phyloP scores from a whole-genome alignment of 495 filamentous ascomycete genomes.

The Oleoguttula mirabilis region DNA sequence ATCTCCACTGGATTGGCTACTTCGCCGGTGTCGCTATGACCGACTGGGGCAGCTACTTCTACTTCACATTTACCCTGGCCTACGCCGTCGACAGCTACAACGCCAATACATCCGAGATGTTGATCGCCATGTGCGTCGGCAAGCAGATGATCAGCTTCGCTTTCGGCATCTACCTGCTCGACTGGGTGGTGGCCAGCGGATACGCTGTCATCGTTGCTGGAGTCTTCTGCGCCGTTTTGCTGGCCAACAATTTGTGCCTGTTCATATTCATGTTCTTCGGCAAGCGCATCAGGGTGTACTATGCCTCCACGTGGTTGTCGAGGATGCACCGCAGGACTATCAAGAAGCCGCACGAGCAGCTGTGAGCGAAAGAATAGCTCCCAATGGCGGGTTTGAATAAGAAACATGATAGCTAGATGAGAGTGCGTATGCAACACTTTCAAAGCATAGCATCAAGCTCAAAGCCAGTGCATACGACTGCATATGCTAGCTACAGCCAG shows the following conservation, averaged over 20 bases:
- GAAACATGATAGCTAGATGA: too few species aligned
- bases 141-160: constrained; percentile 54
- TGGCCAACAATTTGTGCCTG: constrained; percentile 45
- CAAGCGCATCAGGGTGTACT: constrained; percentile 42
- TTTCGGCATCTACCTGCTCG: constrained; percentile 45
- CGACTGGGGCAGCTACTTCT: constrained; percentile 20
- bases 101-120: constrained; percentile 41
- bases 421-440: too few species aligned
- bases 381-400: too few species aligned
- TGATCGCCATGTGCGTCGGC: constrained; percentile 58
- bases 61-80: constrained; percentile 21
- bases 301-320: constrained; percentile 42
- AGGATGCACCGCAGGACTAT: constrained; percentile 33
- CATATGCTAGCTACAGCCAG: too few species aligned
- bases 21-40: constrained; percentile 21
- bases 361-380: too few species aligned
- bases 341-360: constrained; percentile 4
- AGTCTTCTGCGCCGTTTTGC: constrained; percentile 41
- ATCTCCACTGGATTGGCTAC: constrained; percentile 21
- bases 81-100: constrained; percentile 26
- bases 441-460: too few species aligned
- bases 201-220: constrained; percentile 49
- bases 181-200: constrained; percentile 45
- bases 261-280: constrained; percentile 46
- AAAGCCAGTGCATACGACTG: too few species aligned